Evolutionary conservation across 768 basidiomycete species (phyloP), one percentile per base, ranked within the genome.

Genomic region (Phlegmacium glaucopus): DNA sequence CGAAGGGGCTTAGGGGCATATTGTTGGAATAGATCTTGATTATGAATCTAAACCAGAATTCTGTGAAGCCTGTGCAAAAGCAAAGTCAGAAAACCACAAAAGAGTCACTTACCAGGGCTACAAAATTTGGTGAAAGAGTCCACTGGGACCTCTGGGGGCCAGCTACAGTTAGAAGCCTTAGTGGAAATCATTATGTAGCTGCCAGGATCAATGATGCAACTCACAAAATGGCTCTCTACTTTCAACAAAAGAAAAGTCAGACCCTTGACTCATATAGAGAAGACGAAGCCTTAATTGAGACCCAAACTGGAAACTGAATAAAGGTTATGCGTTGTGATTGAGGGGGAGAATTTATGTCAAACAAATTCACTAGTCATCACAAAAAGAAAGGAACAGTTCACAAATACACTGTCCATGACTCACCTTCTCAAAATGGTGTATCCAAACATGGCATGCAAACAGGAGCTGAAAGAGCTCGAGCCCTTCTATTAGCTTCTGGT

Each of bases 71-170:
- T 74, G 71, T 47, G 55, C 69, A 38, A 42, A 61, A 39, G 64
- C 66, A n/a, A n/a, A n/a, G n/a, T n/a, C n/a, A n/a, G n/a, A 2
- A 72, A 74, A 51, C 50, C 29, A 41, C 70, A 25, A 51, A 61
- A 18, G 53, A 61, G 35, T 60, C 68, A 27, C 45, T 52, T 45
- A 36, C 54, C 59, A 48, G 51, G 44, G 51, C 42, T 6, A 26
- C 52, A 0, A 37, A 6, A 2, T 42, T 56, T 16, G 60, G 60
- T 32, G 58, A 61, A 39, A 36, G 50, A 6, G 25, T 54, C 8
- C 42, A 54, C 35, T 27, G 28, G 1, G 62, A 70, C 49, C 52
- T 70, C 4, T 70, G 65, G 64, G 65, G 66, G 15, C 63, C 63
- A 0, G 57, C 61, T 4, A 49, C 39, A 9, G 51, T 48, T 6